Conservation (phyloP, 2,329 filamentous ascomycete genomes). For the Fusarium oxysporum region DNA sequence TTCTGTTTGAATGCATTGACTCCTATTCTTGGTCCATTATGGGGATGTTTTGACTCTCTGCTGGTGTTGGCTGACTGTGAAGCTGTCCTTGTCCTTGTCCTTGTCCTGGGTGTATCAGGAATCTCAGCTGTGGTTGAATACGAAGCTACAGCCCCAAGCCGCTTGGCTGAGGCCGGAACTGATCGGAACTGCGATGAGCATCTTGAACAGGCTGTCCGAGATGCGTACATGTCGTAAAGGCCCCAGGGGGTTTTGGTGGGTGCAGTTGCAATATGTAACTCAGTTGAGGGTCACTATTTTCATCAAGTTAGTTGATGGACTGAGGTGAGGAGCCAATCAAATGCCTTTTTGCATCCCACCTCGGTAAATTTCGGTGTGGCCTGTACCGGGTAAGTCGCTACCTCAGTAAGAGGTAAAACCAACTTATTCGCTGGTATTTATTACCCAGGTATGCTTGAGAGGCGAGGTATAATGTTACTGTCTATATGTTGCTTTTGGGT, state of each 20-base stretch:
- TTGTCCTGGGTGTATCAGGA: conserved; percentile 5
- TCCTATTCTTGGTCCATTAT: not conserved
- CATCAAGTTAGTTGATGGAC: conserved; percentile 2
- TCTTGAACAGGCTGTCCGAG: conserved; percentile 51
- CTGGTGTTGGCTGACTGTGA: conserved; percentile 8
- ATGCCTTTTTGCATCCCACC: not conserved
- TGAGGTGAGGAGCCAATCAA: conserved; percentile 40
- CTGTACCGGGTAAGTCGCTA: not conserved
- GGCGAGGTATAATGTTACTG: not conserved
- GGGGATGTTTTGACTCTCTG: conserved; percentile 2
- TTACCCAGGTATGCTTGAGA: not conserved
- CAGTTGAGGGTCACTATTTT: conserved; percentile 40
- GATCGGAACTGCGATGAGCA: conserved; percentile 48
- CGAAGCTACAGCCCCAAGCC: conserved; percentile 36
- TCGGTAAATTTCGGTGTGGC: conserved; percentile 36
- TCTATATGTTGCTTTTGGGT: not conserved
- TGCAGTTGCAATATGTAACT: conserved; percentile 17
- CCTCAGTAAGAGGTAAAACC: not conserved
- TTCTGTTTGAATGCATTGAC: conserved; percentile 8
- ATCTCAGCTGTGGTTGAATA: conserved; percentile 43
- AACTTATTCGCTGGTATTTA: not conserved
- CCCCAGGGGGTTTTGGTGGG: conserved; percentile 6
- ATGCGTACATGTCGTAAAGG: conserved; percentile 49
- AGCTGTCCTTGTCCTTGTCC: conserved; percentile 9
- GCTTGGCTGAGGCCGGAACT: conserved; percentile 26